These are phyloP conservation scores for Rhizopus stolonifer DNA, from an alignment of 371 early-diverging fungal genomes.

Conservation along the genomic window DNA sequence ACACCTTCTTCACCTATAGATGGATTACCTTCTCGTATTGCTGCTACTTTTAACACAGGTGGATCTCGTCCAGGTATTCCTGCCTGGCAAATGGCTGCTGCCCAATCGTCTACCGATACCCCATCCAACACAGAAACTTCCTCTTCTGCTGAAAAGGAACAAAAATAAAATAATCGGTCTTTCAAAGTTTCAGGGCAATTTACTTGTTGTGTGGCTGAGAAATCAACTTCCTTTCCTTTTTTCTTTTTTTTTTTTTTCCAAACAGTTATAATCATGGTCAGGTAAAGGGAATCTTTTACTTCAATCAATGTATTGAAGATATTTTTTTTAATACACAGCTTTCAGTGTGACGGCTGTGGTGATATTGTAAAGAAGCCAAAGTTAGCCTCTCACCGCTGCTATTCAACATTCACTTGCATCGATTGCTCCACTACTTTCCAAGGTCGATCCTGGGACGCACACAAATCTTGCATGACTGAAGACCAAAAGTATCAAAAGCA, in stretches of 20 bases:
- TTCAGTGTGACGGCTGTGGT: slow-evolving; percentile 86
- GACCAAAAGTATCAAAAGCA: slow-evolving; percentile 87
- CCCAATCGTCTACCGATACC: slow-evolving; percentile 10
- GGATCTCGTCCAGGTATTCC: slow-evolving; percentile 56
- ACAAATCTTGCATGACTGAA: slow-evolving; percentile 88
- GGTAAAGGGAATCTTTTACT: neutral
- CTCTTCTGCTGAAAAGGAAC: neutral
- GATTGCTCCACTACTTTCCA: slow-evolving; percentile 90
- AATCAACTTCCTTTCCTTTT: slow-evolving; percentile 8
- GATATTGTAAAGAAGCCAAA: slow-evolving; percentile 92
- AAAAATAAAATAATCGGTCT: neutral
- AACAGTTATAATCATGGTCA: neutral
- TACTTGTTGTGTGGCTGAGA: slow-evolving; percentile 7
- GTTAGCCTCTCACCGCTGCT: slow-evolving; percentile 88
- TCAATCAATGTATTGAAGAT: neutral
- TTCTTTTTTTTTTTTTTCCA: slow-evolving; percentile 3
- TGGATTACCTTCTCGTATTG: slow-evolving; percentile 39
- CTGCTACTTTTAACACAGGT: slow-evolving; percentile 31
- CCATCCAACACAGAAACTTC: slow-evolving; percentile 4
- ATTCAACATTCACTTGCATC: slow-evolving; percentile 84
- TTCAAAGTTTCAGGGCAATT: neutral
- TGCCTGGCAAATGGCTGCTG: slow-evolving; percentile 75
- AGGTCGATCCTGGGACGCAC: slow-evolving; percentile 72
- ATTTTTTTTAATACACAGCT: slow-evolving; percentile 30
- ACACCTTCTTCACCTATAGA: slow-evolving; percentile 28